Percentiles rank a stretch among this genome's conserved stretches.
Evolutionary conservation across 495 filamentous ascomycete species (phyloP).

Genomic region (Aspergillus saccharolyticus): DNA sequence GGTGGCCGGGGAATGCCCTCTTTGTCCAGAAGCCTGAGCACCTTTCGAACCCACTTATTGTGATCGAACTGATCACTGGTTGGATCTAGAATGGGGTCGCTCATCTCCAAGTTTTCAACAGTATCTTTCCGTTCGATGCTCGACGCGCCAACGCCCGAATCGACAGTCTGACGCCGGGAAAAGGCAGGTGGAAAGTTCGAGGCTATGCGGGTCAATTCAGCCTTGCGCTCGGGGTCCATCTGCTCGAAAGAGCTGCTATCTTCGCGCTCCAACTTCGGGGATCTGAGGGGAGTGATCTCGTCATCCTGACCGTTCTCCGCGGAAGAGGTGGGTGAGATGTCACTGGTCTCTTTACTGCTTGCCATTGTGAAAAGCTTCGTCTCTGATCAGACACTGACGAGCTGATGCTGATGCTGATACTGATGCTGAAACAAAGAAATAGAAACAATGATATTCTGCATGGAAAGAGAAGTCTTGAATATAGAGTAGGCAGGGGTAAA

Average conservation of each 20-base stretch:
- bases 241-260: slow-evolving; percentile 29
- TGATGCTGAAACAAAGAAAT: background rate
- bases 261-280: slow-evolving; percentile 16
- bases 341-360: slow-evolving; percentile 5
- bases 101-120: slow-evolving; percentile 35
- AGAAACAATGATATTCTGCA: background rate
- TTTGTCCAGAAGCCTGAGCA: slow-evolving; percentile 37
- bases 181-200: slow-evolving; percentile 38
- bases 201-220: slow-evolving; percentile 35
- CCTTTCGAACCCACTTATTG: slow-evolving; percentile 53
- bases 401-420: background rate
- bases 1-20: slow-evolving; percentile 37
- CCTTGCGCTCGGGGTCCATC: slow-evolving; percentile 31
- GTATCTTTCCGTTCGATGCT: slow-evolving; percentile 39
- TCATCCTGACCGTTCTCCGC: slow-evolving; percentile 9
- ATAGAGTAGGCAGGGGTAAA: background rate
- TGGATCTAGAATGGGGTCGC: slow-evolving; percentile 54
- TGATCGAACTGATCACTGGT: slow-evolving; percentile 52
- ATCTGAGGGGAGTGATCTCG: slow-evolving; percentile 16
- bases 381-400: background rate
- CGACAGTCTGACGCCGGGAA: slow-evolving; percentile 25
- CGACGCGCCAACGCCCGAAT: slow-evolving; percentile 21
- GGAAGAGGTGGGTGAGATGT: slow-evolving; percentile 16
- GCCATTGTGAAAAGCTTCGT: slow-evolving; percentile 16
- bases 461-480: background rate